Conservation (phyloP, 148 eudicot genomes). For the Amaranthus palmeri region DNA sequence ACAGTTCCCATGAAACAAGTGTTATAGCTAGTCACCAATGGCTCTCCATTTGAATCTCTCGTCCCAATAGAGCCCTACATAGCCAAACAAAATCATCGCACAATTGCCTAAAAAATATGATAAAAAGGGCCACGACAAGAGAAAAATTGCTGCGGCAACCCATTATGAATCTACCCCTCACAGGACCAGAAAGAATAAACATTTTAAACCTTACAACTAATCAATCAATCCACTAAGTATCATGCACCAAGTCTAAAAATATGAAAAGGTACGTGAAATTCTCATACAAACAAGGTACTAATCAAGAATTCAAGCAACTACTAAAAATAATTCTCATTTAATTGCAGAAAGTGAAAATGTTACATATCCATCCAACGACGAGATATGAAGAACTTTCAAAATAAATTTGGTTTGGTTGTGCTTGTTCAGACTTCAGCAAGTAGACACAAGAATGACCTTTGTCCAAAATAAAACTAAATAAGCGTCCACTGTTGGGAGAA, state of each 20-base stretch:
- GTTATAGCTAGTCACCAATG: constrained; percentile 80
- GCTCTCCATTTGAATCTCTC: constrained; percentile 83
- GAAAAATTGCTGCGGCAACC: neutral
- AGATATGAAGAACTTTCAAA: neutral
- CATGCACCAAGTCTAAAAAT: neutral
- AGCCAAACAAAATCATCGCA: neutral
- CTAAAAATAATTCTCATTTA: neutral
- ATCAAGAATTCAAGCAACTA: neutral
- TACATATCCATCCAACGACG: neutral
- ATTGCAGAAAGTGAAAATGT: neutral
- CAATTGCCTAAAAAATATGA: neutral
- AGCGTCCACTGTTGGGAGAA: neutral
- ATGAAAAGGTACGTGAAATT: neutral
- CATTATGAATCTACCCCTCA: neutral
- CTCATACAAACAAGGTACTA: neutral
- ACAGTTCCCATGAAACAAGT: constrained; percentile 79
- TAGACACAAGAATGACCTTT: neutral
- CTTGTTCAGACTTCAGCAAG: neutral
- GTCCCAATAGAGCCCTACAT: constrained; percentile 65
- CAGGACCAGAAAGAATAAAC: neutral
- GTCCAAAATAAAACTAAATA: neutral
- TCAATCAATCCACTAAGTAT: neutral
- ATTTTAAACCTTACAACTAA: neutral
- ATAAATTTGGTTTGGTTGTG: neutral
- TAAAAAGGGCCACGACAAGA: neutral